phyloP scores from a whole-genome alignment of 805 yeast species.

The Pichia phayaonensis region DNA sequence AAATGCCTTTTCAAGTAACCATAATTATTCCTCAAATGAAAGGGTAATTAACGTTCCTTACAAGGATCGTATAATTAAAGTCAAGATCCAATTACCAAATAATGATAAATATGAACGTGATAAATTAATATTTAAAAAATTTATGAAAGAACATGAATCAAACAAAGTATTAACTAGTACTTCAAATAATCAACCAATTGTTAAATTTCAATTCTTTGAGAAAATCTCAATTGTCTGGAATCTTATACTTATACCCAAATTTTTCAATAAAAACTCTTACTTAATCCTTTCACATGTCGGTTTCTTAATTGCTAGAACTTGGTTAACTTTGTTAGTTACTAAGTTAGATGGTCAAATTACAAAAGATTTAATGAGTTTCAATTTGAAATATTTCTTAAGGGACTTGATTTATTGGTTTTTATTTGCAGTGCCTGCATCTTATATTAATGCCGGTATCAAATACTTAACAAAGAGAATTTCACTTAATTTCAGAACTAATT shows the following conservation, averaged over 20 bases:
- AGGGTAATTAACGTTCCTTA: conserved; percentile 44
- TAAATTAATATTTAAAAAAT: conserved; percentile 44
- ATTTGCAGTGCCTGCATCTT: conserved; percentile 88
- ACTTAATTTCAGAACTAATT: conserved; percentile 74
- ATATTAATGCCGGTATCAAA: conserved; percentile 84
- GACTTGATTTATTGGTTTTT: conserved; percentile 83
- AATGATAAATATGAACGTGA: conserved; percentile 48
- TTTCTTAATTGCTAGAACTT: conserved; percentile 74
- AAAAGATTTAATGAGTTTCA: conserved; percentile 76
- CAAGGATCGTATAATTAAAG: conserved; percentile 31
- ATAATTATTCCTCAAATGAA: conserved; percentile 8
- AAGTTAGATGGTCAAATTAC: conserved; percentile 89
- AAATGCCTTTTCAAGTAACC: not conserved
- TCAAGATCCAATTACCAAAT: conserved; percentile 37
- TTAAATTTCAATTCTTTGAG: conserved; percentile 55
- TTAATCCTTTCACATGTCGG: conserved; percentile 63
- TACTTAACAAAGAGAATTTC: conserved; percentile 70
- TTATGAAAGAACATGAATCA: conserved; percentile 26
- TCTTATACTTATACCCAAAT: conserved; percentile 64
- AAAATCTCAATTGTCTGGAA: conserved; percentile 73
- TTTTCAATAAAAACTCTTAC: conserved; percentile 58
- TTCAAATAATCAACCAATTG: conserved; percentile 1
- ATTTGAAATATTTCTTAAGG: conserved; percentile 62
- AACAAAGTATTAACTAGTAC: not conserved
- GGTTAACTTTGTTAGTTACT: conserved; percentile 79